These are phyloP conservation scores for Saccharomycopsis sp. DNA, from an alignment of 805 yeast species.

Conservation along the genomic window DNA sequence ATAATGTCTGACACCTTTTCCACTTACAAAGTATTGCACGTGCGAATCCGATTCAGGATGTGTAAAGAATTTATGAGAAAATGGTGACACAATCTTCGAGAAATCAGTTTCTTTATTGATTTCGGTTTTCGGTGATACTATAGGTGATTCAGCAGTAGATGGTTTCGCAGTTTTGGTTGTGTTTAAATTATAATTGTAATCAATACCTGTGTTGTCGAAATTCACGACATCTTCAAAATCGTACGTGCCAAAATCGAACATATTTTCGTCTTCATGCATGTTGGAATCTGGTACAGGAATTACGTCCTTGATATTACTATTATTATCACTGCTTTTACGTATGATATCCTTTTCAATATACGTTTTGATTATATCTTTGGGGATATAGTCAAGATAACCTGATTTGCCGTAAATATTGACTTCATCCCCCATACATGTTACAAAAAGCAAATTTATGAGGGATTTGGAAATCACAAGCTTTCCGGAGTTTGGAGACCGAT, in stretches of 20 bases:
- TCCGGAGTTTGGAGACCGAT: constrained; percentile 54
- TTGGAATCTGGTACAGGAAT: background rate
- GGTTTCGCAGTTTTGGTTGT: background rate
- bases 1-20: constrained; percentile 58
- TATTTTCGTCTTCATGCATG: background rate
- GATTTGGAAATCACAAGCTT: constrained; percentile 54
- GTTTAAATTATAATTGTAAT: background rate
- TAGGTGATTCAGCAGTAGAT: background rate
- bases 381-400: constrained; percentile 44
- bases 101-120: background rate
- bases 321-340: background rate
- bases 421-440: constrained; percentile 50
- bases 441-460: constrained; percentile 59
- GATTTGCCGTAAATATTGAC: constrained; percentile 69
- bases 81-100: constrained; percentile 46
- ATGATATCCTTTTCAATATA: background rate
- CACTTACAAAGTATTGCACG: constrained; percentile 68
- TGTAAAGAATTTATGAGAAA: constrained; percentile 69
- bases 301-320: background rate
- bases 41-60: constrained; percentile 86
- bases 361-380: constrained; percentile 20
- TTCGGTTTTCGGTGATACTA: background rate
- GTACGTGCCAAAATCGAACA: background rate
- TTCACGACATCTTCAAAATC: background rate
- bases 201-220: background rate